Conservation (phyloP, 2,329 filamentous ascomycete genomes). For the Xylariaceae sp. region DNA sequence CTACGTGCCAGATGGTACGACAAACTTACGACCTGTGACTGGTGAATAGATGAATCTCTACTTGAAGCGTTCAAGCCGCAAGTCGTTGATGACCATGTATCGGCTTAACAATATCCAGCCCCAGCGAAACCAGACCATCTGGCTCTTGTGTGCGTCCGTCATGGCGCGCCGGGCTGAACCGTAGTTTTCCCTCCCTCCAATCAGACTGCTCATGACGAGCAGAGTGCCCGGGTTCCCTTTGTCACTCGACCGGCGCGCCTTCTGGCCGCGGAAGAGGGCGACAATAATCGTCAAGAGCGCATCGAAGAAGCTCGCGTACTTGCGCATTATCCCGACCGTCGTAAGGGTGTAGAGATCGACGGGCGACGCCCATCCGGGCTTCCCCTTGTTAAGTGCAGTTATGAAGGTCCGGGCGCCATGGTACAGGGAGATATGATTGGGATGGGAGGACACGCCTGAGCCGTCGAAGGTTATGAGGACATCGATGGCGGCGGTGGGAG, state of each 20-base stretch:
- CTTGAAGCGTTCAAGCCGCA: conserved; percentile 50
- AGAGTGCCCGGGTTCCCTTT: conserved; percentile 53
- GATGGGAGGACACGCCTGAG: conserved; percentile 77
- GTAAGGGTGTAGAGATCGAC: conserved; percentile 82
- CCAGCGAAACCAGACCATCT: conserved; percentile 99
- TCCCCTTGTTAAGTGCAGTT: conserved; percentile 55
- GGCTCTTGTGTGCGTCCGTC: conserved; percentile 83
- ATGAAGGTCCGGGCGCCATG: conserved; percentile 74
- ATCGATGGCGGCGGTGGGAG: conserved; percentile 59
- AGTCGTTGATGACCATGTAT: conserved; percentile 94
- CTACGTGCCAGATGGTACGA: background rate
- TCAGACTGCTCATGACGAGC: conserved; percentile 65
- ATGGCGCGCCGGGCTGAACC: conserved; percentile 72
- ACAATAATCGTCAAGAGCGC: conserved; percentile 61
- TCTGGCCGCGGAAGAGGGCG: conserved; percentile 40
- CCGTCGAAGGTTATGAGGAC: conserved; percentile 84
- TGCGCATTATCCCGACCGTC: conserved; percentile 65
- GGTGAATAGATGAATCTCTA: background rate
- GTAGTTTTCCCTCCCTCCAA: conserved; percentile 49
- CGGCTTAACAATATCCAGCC: conserved; percentile 87
- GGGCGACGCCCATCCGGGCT: conserved; percentile 62
- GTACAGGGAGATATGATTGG: conserved; percentile 89
- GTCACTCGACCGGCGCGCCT: conserved; percentile 18
- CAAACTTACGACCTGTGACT: background rate
- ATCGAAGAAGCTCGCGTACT: conserved; percentile 77